Conservation (phyloP, 2,329 filamentous ascomycete genomes). For the Botrytis porri region DNA sequence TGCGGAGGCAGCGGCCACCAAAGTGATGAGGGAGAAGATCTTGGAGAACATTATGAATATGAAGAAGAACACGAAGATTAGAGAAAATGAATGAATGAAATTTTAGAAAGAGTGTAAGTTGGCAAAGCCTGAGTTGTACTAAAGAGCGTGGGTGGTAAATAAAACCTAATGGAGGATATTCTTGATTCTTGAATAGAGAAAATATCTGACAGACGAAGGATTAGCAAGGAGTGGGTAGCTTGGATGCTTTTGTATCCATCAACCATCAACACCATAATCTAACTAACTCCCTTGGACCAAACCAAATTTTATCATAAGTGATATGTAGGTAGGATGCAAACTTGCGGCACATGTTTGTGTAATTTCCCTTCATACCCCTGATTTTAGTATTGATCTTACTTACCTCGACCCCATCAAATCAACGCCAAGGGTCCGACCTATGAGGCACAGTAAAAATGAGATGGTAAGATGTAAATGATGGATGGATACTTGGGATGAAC, state of each 20-base stretch:
- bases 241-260: slow-evolving; percentile 13
- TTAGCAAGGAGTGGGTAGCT: neutral
- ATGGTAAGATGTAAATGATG: neutral
- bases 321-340: neutral
- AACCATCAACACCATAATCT: neutral
- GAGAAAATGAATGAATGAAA: neutral
- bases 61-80: neutral
- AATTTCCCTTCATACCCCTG: slow-evolving; percentile 13
- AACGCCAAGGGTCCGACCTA: neutral
- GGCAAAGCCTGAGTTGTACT: slow-evolving; percentile 5
- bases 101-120: slow-evolving; percentile 15
- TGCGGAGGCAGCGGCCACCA: slow-evolving; percentile 6
- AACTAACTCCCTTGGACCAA: neutral
- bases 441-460: neutral
- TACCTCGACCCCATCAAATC: neutral
- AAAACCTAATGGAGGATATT: neutral
- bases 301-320: neutral
- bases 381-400: neutral
- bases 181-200: slow-evolving; percentile 1
- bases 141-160: slow-evolving; percentile 10
- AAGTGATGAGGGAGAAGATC: slow-evolving; percentile 6
- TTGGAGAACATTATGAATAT: slow-evolving; percentile 17
- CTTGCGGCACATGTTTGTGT: slow-evolving; percentile 3
- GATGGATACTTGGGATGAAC: neutral
- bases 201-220: slow-evolving; percentile 7